phyloP scores from a whole-genome alignment of 2,329 filamentous ascomycete species.

The Tolypocladium ovalisporum region DNA sequence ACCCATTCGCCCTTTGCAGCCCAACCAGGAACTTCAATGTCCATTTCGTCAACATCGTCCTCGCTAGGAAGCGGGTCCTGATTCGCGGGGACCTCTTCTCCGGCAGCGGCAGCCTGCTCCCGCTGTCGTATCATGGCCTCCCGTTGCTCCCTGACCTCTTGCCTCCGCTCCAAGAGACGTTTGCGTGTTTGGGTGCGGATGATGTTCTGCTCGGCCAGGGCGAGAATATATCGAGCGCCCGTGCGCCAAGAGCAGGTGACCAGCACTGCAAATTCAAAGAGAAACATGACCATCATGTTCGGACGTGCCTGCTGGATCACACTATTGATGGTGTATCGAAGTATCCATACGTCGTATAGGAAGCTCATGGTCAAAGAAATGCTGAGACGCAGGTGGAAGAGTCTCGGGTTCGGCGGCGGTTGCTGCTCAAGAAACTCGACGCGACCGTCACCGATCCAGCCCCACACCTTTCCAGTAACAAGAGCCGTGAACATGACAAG shows the following conservation, averaged over 20 bases:
- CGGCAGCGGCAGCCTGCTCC: slow-evolving; percentile 36
- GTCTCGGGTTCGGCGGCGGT: slow-evolving; percentile 73
- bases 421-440: slow-evolving; percentile 94
- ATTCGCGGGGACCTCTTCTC: slow-evolving; percentile 43
- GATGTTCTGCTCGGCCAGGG: slow-evolving; percentile 66
- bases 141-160: slow-evolving; percentile 52
- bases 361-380: slow-evolving; percentile 71
- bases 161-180: slow-evolving; percentile 56
- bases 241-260: slow-evolving; percentile 73
- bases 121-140: slow-evolving; percentile 39
- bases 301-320: slow-evolving; percentile 83
- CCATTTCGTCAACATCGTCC: slow-evolving; percentile 80
- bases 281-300: slow-evolving; percentile 99
- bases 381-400: slow-evolving; percentile 78
- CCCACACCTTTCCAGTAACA: slow-evolving; percentile 92
- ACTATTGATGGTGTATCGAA: slow-evolving; percentile 69
- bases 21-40: slow-evolving; percentile 93
- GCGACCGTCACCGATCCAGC: slow-evolving; percentile 92
- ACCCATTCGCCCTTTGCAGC: slow-evolving; percentile 91
- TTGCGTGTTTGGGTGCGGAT: slow-evolving; percentile 61
- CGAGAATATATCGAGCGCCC: slow-evolving; percentile 65
- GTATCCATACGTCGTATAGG: slow-evolving; percentile 67
- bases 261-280: slow-evolving; percentile 91
- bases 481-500: slow-evolving; percentile 92
- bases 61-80: slow-evolving; percentile 47